phyloP scores from a whole-genome alignment of 257 asterid species.

The Solanum neorickii region DNA sequence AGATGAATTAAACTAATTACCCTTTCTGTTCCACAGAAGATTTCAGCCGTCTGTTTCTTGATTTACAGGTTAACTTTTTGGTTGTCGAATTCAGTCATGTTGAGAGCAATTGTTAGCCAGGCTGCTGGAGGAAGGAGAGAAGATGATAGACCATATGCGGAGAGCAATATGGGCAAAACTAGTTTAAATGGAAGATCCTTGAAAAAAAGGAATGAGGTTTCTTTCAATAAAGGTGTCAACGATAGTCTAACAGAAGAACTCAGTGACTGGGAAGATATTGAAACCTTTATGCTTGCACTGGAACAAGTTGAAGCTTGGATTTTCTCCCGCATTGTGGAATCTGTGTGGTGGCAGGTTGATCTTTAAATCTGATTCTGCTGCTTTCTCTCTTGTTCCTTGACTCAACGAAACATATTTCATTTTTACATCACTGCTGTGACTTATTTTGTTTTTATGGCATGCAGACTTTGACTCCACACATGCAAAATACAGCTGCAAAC shows the following conservation, averaged over 20 bases:
- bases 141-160: conserved; percentile 1
- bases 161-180: conserved; percentile 4
- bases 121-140: conserved; percentile 42
- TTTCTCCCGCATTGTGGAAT: conserved; percentile 75
- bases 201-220: not conserved
- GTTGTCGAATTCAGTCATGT: conserved; percentile 79
- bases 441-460: not conserved
- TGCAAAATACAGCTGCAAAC: conserved; percentile 65
- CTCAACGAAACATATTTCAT: not conserved
- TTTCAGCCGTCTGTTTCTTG: not conserved
- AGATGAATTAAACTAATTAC: not conserved
- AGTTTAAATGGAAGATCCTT: conserved; percentile 1
- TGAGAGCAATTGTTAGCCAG: conserved; percentile 75
- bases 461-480: conserved; percentile 91
- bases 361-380: not conserved
- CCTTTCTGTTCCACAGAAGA: not conserved
- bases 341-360: conserved; percentile 96
- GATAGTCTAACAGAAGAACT: conserved; percentile 29
- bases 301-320: conserved; percentile 91
- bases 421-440: not conserved
- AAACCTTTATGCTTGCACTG: conserved; percentile 54
- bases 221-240: conserved; percentile 1
- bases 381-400: not conserved
- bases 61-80: conserved; percentile 77
- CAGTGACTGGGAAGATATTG: conserved; percentile 55